Base-by-base conservation (phyloP, 805 yeast species). In the Ogataea trehalophila region DNA sequence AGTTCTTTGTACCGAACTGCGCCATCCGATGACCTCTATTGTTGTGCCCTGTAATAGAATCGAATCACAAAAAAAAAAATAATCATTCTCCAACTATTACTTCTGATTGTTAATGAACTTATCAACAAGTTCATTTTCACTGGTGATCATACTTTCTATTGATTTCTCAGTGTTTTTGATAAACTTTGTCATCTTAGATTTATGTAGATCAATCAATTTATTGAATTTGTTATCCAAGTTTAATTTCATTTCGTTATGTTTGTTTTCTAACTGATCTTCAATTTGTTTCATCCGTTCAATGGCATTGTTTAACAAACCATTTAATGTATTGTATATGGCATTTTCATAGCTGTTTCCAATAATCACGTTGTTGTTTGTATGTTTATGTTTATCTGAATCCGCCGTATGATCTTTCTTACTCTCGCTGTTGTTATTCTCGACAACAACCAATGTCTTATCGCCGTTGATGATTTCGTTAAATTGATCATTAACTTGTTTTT, bases 221-320 rank as follows among this genome's bases (percentile, higher is more conserved):
- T 48, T 44, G 17, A 57, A 53, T 31, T 45, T 48, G 2, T 17
- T 8, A 38, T 57, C 57, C 6, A 58, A 37, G 29, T 52, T 50
- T 17, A 37, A 38, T 8, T 33, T 43, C 40, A 58, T 31, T 29
- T 45, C 40, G 6, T 43, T 20, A 20, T 53, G 58, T 23, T 53
- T 52, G 14, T 40, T 41, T 3, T 35, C 35, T 14, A 55, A 42
- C 4, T 48, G 50, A 4, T 23, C 20, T 18, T 57, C 57, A 38
- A 51, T 53, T 13, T 52, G 46, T 22, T 44, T 49, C 55, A 55
- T 51, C 33, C 49, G 41, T 13, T 46, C 33, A 35, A 49, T 46
- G 0, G 47, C 53, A 15, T 47, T 41, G n/a, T 41, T 45, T 16
- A 54, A 39, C 54, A 53, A 43, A 54, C 17, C 20, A 31, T 41